phyloP scores from a whole-genome alignment of 1,284 basidiomycete genomes.

The Wallemia ichthyophaga region DNA sequence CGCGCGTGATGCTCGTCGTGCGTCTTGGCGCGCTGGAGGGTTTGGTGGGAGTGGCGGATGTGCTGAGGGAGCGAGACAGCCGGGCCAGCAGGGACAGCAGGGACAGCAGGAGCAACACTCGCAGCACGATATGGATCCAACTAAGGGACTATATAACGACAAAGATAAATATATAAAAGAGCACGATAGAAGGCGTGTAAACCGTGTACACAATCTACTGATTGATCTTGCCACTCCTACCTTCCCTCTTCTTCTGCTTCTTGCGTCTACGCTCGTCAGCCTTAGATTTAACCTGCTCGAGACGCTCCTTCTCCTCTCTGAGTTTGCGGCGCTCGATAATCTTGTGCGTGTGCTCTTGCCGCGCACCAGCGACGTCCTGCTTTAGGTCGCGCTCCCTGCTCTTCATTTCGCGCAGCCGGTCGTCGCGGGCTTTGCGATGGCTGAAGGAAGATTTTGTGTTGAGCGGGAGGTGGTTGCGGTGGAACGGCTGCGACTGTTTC shows the following conservation, averaged over 20 bases:
- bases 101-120: too few species aligned
- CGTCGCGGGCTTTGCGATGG: neutral
- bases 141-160: too few species aligned
- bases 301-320: neutral
- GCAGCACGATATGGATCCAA: too few species aligned
- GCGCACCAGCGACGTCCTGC: neutral
- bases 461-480: neutral
- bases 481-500: neutral
- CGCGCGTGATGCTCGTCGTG: neutral
- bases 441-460: neutral
- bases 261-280: neutral
- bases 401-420: neutral
- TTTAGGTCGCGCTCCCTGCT: neutral
- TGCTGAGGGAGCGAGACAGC: neutral
- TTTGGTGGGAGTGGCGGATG: neutral
- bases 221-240: neutral
- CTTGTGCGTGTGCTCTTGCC: neutral
- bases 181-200: too few species aligned
- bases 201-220: too few species aligned
- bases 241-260: neutral
- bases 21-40: neutral
- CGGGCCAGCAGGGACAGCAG: too few species aligned
- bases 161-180: too few species aligned
- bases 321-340: neutral
- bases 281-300: neutral